Evolutionary conservation across 1,284 basidiomycete species (phyloP), one percentile per base, ranked within the genome.

Genomic region (Afroboletus lepidellus): DNA sequence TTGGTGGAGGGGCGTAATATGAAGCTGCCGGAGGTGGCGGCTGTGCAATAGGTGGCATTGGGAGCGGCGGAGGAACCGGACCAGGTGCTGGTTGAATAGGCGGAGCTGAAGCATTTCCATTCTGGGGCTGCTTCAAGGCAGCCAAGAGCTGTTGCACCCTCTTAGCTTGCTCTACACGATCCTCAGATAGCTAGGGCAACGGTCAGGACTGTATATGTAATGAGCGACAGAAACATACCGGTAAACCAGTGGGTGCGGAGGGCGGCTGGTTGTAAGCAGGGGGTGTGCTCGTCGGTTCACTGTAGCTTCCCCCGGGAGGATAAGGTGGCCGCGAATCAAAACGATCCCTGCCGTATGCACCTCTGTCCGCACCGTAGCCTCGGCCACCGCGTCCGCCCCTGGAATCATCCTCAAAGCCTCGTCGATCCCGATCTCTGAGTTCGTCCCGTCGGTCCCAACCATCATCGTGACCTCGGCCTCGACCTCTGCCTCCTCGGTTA

Each of bases 61-160:
- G 57, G 7, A 70, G 64, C 0, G 67, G 41, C 27, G 71, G 59
- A 21, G 70, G 66, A 21, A 72, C 64, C 8, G 72, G 61, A 5
- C 65, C 67, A 3, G 69, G 60, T n/a, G 64, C 55, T n/a, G 76
- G 64, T 36, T 74, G 63, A 11, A 73, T 54, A 24, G 66, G 57
- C 8, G 48, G 48, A 23, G 66, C 53, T 15, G 72, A 58, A 11
- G 65, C 54, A 20, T 64, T 56, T 39, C 70, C 73, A 51, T 70
- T 66, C 58, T 76, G 75, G 5, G 85, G 86, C 56, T 86, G 84
- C 60, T 91, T 92, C 48, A 91, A 69, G 11, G 90, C 88, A 9
- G 87, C 89, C 24, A 91, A 73, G 7, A 92, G 72, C 75, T 90
- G 87, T 61, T 92, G 89, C 2, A 92, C 89, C 68, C 82, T 88